Evolutionary conservation across 2,329 filamentous ascomycete species (phyloP), one percentile per base, ranked within the genome.

Genomic region (Colletotrichum navitas): DNA sequence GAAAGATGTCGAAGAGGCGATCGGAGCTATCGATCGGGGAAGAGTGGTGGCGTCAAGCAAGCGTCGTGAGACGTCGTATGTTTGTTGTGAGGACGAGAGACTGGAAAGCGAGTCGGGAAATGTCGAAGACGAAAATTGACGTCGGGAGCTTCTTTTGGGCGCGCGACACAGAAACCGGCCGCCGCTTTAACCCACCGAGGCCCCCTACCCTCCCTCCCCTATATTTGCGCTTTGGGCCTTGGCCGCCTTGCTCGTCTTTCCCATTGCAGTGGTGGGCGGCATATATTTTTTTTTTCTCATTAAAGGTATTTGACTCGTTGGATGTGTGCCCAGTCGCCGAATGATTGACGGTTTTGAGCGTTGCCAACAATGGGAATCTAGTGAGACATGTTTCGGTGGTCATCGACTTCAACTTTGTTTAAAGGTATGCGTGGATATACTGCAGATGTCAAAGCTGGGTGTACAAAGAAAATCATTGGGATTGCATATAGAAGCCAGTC

Each of bases 121-220:
- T 71, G 39, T 36, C 12, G 12, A 45, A 39, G 65, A n/a, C n/a
- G 41, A 68, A 68, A 68, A 59, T 71, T 64, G 65, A 47, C 26
- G 52, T 60, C 39, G 59, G 59, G 54, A 64, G 64, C 68, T 68
- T 56, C 43, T 26, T 45, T 26, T 45, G 12, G 21, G 51, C 7
- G 51, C 43, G 59, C 68, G 69, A 71, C 65, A 60, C 29, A 29
- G 4, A 21, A 63, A 69, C 55, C 24, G 26, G n/a, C 54, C 49
- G 69, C 69, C 45, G 69, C 69, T 71, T 71, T 69, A 59, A 16
- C 6, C 1, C 1, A 12, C 4, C 21, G n/a, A 29, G 16, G 5
- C 14, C 29, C 43, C 8, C 21, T 29, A 8, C 39, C 14, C 39
- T 41, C 3, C 14, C 12, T 14, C 12, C 39, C 14, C 5, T 10